These are phyloP conservation scores for Bruguiera hainesii DNA, from an alignment of 441 rosid species.

Conservation along the genomic window DNA sequence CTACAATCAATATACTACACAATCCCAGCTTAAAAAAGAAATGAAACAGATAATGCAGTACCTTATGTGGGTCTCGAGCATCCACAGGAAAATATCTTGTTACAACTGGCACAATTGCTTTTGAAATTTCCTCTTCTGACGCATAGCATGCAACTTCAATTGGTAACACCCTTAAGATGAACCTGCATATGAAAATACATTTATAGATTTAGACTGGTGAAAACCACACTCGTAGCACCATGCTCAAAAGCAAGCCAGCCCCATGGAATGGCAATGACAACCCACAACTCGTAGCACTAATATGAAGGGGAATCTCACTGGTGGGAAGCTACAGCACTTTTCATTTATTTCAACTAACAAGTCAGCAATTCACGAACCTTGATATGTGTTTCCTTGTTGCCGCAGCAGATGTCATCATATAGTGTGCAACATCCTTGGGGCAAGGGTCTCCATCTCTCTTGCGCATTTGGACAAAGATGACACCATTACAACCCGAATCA, in stretches of 20 bases:
- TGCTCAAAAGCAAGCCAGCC: not conserved
- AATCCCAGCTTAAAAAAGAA: not conserved
- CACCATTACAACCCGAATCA: slow-evolving; percentile 89
- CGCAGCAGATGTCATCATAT: slow-evolving; percentile 78
- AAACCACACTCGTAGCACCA: too few species aligned
- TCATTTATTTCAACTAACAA: slow-evolving; percentile 9
- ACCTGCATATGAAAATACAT: slow-evolving; percentile 33
- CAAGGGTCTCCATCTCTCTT: slow-evolving; percentile 74
- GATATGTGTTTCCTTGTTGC: slow-evolving; percentile 87
- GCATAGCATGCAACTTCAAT: slow-evolving; percentile 90
- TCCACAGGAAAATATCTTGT: slow-evolving; percentile 73
- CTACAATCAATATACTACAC: too few species aligned
- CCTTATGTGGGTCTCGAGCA: slow-evolving; percentile 67
- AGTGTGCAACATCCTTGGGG: slow-evolving; percentile 77
- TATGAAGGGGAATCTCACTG: too few species aligned
- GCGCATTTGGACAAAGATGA: slow-evolving; percentile 85
- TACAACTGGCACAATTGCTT: slow-evolving; percentile 70
- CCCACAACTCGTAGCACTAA: too few species aligned
- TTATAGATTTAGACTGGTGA: too few species aligned
- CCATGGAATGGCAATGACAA: too few species aligned
- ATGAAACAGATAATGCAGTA: slow-evolving; percentile 23
- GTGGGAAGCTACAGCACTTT: too few species aligned
- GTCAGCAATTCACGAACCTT: slow-evolving; percentile 46
- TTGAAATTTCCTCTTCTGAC: slow-evolving; percentile 91
- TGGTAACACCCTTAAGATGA: slow-evolving; percentile 78